These are phyloP conservation scores for Aspergillus intermedius DNA, from an alignment of 2,329 filamentous ascomycete species.

Conservation along the genomic window DNA sequence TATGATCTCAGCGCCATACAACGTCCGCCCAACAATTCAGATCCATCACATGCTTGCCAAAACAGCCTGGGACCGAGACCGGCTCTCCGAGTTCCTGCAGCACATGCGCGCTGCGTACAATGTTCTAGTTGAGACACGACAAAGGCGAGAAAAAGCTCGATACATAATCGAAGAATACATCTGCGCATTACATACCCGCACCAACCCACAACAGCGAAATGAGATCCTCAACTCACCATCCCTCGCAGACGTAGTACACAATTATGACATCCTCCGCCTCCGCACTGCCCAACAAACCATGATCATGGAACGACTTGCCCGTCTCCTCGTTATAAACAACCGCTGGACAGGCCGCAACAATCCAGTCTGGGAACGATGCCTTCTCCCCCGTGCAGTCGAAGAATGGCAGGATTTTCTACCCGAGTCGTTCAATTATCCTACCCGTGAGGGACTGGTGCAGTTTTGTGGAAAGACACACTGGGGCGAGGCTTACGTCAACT, in stretches of 20 bases:
- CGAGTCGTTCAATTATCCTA: slow-evolving; percentile 30
- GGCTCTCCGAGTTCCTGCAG: slow-evolving; percentile 16
- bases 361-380: slow-evolving; percentile 24
- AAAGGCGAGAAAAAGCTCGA: slow-evolving; percentile 20
- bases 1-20: slow-evolving; percentile 55
- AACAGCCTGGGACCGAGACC: slow-evolving; percentile 14
- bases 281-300: slow-evolving; percentile 23
- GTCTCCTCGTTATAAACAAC: slow-evolving; percentile 15
- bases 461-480: slow-evolving; percentile 25
- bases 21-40: slow-evolving; percentile 50
- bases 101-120: slow-evolving; percentile 26
- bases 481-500: slow-evolving; percentile 8
- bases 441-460: slow-evolving; percentile 34
- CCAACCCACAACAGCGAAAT: slow-evolving; percentile 3
- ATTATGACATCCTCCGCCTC: slow-evolving; percentile 27
- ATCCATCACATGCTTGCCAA: slow-evolving; percentile 43
- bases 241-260: slow-evolving; percentile 24
- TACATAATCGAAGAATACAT: slow-evolving; percentile 20
- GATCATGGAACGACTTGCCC: slow-evolving; percentile 17
- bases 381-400: slow-evolving; percentile 40
- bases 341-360: slow-evolving; percentile 13
- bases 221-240: slow-evolving; percentile 15
- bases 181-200: slow-evolving; percentile 2
- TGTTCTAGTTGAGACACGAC: slow-evolving; percentile 22
- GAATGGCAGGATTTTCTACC: slow-evolving; percentile 47